These are phyloP conservation scores for Solanum verrucosum DNA, from an alignment of 257 asterid genomes.

Conservation along the genomic window DNA sequence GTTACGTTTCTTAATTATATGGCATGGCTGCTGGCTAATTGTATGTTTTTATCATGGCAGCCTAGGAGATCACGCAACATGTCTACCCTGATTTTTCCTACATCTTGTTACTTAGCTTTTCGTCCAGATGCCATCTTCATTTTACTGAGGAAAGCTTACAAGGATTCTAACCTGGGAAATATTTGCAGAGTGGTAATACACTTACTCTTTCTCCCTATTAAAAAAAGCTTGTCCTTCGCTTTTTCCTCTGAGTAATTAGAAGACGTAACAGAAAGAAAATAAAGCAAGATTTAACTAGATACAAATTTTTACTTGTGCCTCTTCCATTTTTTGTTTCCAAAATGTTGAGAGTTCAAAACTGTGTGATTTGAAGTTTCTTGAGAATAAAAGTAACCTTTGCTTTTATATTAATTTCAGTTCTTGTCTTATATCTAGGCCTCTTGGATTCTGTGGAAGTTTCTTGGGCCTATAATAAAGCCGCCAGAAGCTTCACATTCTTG, in stretches of 20 bases:
- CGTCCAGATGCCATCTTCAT: slow-evolving; percentile 75
- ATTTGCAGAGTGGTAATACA: slow-evolving; percentile 73
- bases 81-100: slow-evolving; percentile 35
- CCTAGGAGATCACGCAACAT: slow-evolving; percentile 79
- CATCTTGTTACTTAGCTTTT: slow-evolving; percentile 59
- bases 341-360: background rate
- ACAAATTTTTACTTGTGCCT: background rate
- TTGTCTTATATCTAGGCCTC: slow-evolving; percentile 47
- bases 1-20: background rate
- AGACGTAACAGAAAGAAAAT: background rate
- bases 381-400: background rate
- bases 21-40: slow-evolving; percentile 11
- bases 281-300: background rate
- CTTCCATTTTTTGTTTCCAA: background rate
- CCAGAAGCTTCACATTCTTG: slow-evolving; percentile 31
- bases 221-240: background rate
- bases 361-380: background rate
- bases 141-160: slow-evolving; percentile 78
- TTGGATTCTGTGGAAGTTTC: slow-evolving; percentile 47
- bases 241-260: background rate
- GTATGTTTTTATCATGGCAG: slow-evolving; percentile 33
- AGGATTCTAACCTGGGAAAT: slow-evolving; percentile 63
- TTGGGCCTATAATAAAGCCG: slow-evolving; percentile 36
- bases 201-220: background rate
- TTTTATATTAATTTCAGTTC: background rate